Evolutionary conservation across 2,329 filamentous ascomycete species (phyloP).

Genomic region (Microcyclospora tardicrescens): DNA sequence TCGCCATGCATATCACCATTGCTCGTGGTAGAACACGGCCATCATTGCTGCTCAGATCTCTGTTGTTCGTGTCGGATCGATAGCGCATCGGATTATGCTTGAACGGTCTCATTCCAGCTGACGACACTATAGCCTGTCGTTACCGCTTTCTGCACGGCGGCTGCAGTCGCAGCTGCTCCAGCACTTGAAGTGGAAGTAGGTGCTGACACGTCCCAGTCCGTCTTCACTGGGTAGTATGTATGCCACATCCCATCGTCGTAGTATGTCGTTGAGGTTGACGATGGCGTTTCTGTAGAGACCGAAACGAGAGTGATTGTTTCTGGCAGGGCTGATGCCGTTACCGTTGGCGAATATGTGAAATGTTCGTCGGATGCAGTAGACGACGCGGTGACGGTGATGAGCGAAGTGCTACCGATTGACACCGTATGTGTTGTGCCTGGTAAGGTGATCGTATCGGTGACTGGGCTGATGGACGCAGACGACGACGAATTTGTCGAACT

Average conservation of each 20-base stretch:
- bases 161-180: background rate
- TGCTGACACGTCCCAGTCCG: background rate
- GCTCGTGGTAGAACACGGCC: background rate
- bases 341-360: background rate
- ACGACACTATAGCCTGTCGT: conserved; percentile 3
- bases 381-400: conserved; percentile 2
- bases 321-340: background rate
- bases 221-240: conserved; percentile 23
- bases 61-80: background rate
- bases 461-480: too few species aligned
- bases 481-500: too few species aligned
- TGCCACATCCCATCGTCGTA: conserved; percentile 36
- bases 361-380: conserved; percentile 3
- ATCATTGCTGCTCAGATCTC: background rate
- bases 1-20: background rate
- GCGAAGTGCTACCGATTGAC: background rate
- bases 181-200: background rate
- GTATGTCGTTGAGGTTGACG: conserved; percentile 18
- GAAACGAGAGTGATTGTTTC: conserved; percentile 3
- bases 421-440: background rate
- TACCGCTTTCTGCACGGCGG: background rate
- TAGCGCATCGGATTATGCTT: background rate
- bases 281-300: conserved; percentile 6
- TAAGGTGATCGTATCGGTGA: background rate
- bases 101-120: conserved; percentile 7